Evolutionary conservation across 139 green algal genomes (phyloP).

Genomic region (Micractinium sp.): DNA sequence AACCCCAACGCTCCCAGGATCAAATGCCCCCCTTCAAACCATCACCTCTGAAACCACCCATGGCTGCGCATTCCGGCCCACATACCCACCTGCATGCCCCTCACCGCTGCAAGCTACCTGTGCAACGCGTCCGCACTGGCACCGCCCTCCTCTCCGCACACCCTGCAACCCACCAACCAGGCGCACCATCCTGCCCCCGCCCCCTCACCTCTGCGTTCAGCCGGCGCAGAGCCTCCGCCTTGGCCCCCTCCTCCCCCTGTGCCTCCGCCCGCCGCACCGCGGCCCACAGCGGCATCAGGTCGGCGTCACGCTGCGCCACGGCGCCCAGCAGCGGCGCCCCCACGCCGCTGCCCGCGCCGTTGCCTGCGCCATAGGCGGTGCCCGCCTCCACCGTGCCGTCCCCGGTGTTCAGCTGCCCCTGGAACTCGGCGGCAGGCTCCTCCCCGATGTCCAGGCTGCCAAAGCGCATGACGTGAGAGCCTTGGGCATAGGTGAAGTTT

Average conservation of each 20-base stretch:
- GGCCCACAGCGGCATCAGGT: slow-evolving; percentile 76
- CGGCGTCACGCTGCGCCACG: slow-evolving; percentile 85
- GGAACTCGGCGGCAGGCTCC: slow-evolving; percentile 75
- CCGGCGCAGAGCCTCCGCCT: slow-evolving; percentile 38
- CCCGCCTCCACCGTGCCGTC: neutral
- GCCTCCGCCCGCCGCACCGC: slow-evolving; percentile 1
- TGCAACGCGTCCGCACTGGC: no score
- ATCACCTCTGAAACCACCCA: neutral
- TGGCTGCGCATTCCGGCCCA: neutral
- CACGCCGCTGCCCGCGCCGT: neutral
- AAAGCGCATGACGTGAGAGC: slow-evolving; percentile 87
- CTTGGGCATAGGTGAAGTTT: slow-evolving; percentile 81
- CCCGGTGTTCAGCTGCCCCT: slow-evolving; percentile 56
- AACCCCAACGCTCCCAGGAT: no score
- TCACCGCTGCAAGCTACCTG: neutral
- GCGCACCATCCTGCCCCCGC: neutral
- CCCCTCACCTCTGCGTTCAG: slow-evolving; percentile 48
- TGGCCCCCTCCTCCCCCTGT: slow-evolving; percentile 7
- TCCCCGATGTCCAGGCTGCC: slow-evolving; percentile 73
- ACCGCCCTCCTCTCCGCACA: neutral
- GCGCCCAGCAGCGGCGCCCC: slow-evolving; percentile 11
- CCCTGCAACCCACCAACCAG: neutral
- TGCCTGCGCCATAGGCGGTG: neutral
- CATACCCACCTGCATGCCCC: neutral
- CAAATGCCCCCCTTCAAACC: no score